These are phyloP conservation scores for Fusarium denticulatum DNA, from an alignment of 2,329 filamentous ascomycete genomes.

Conservation along the genomic window DNA sequence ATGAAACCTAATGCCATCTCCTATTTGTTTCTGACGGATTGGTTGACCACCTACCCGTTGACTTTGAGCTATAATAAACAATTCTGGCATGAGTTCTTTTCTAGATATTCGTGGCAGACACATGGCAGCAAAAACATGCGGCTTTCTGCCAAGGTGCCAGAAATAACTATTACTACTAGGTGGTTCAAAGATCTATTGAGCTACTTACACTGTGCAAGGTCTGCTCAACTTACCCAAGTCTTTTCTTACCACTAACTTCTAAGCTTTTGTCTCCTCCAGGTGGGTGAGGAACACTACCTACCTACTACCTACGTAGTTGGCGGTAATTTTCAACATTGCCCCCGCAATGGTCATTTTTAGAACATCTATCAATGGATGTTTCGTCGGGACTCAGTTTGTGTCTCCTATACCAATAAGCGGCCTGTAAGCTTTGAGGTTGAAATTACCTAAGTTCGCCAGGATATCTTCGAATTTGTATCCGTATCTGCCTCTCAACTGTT, in stretches of 20 bases:
- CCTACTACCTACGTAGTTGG: not conserved
- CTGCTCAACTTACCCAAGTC: not conserved
- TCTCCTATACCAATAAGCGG: not conserved
- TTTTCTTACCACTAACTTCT: not conserved
- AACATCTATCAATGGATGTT: not conserved
- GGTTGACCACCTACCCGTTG: not conserved
- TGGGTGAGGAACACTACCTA: not conserved
- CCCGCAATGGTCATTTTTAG: slow-evolving; percentile 5
- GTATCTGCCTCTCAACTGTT: not conserved
- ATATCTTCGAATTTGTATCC: not conserved
- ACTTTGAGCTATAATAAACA: not conserved
- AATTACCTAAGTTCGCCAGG: not conserved
- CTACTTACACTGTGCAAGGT: not conserved
- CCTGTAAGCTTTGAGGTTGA: not conserved
- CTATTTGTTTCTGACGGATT: not conserved
- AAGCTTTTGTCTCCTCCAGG: not conserved
- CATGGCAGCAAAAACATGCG: not conserved
- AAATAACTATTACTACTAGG: not conserved
- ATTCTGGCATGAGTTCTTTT: not conserved
- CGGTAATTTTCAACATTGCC: not conserved
- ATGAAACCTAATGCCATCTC: not conserved
- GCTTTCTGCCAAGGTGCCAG: not conserved
- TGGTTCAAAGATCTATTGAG: not conserved
- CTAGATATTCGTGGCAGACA: not conserved
- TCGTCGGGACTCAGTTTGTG: not conserved